Evolutionary conservation across 768 basidiomycete species (phyloP), one percentile per base, ranked within the genome.

Genomic region (Suillus americanus): DNA sequence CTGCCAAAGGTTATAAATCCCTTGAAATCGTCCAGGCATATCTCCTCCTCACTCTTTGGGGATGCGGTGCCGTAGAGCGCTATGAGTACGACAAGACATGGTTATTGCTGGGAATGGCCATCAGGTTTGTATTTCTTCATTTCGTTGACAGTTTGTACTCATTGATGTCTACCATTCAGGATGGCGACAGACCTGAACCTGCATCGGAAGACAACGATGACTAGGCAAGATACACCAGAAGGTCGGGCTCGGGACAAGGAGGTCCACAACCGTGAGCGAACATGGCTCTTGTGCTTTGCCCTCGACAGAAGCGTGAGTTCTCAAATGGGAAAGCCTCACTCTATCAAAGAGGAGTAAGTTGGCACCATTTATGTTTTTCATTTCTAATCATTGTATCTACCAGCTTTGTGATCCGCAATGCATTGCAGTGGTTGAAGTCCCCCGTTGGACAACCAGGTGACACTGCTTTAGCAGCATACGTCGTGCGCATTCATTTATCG

Each of bases 31-130:
- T 96, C 5, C 96, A 99, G 73, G 97, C 95, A 0, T 99, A 97
- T 75, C 79, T 98, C 23, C 81, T 99, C 10, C 87, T 98, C 61
- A 83, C 90, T 2, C 77, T 94, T 16, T 99, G 94, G 90, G 94
- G 95, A 7, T 90, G 94, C 69, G 95, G 95, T 25, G 95, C 96
- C 5, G 95, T 95, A 25, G 95, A 99, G 75, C 86, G 95, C 9
- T 99, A 94, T 71, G 97, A 99, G 73, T 94, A 97, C 70, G 97
- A 99, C 77, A 88, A 90, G 70, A 98, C 96, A 0, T 99, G 95
- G 94, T 74, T 94, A 68, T 79, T 92, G 18, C 78, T 98, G 30
- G 95, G 95, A 40, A 93, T 95, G 90, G 90, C 84, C 7, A 91
- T 90, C 67, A 83, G 91, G 89, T 89, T 65, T 59, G 86, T 79